A percentile compares a stretch with the other conserved stretches of the same genome.
These are phyloP conservation scores for Neopestalotiopsis sp. DNA, from an alignment of 2,329 filamentous ascomycete genomes.

Conservation along the genomic window DNA sequence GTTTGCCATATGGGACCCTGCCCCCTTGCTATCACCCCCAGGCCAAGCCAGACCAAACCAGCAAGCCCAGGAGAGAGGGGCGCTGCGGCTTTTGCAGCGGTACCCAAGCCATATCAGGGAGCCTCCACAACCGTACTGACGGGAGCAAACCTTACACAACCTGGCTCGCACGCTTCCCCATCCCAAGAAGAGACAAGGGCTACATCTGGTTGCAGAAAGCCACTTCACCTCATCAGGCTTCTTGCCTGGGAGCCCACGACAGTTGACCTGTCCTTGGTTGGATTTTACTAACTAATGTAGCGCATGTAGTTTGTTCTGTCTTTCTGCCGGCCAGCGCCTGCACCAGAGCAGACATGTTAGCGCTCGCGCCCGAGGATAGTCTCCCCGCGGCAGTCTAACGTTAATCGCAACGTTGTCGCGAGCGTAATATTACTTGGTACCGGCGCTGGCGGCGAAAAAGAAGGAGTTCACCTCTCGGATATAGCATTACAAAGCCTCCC, in stretches of 20 bases:
- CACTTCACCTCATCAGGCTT: background rate
- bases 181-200: background rate
- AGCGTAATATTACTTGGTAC: background rate
- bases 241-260: background rate
- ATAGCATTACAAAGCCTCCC: slow-evolving; percentile 14
- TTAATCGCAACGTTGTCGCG: slow-evolving; percentile 1
- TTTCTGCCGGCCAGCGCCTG: background rate
- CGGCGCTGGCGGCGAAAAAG: background rate
- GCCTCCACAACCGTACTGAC: slow-evolving; percentile 5
- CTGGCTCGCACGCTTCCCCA: background rate
- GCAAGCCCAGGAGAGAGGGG: background rate
- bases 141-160: slow-evolving; percentile 6
- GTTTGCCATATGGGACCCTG: slow-evolving; percentile 2
- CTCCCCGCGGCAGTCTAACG: background rate
- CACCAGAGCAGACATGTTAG: background rate
- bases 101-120: slow-evolving; percentile 9
- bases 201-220: background rate
- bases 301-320: background rate
- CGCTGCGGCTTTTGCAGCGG: slow-evolving; percentile 12
- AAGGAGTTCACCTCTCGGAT: background rate
- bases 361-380: background rate
- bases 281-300: background rate
- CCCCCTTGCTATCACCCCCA: background rate
- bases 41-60: background rate
- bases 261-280: background rate